Evolutionary conservation across 1,284 basidiomycete genomes (phyloP).

Genomic region (Porogramme epimiltina): DNA sequence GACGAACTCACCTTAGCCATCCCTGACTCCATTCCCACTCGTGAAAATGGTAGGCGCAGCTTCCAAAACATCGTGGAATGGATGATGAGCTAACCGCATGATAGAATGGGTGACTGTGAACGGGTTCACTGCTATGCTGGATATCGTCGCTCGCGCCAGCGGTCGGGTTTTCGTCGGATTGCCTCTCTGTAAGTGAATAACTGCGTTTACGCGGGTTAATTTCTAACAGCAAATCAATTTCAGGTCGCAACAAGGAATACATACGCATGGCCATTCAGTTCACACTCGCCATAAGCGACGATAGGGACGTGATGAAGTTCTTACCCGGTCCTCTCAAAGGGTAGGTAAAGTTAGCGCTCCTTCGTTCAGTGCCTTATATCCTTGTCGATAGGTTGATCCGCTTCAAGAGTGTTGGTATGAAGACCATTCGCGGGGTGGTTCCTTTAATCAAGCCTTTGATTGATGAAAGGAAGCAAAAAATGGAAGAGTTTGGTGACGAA

Average conservation of each 20-base stretch:
- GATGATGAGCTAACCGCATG: neutral
- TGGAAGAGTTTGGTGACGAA: constrained; percentile 10
- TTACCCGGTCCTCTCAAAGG: constrained; percentile 31
- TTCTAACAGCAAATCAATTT: too few relatives aligned
- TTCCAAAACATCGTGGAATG: too few relatives aligned
- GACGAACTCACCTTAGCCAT: constrained; percentile 30
- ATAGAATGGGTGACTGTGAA: constrained; percentile 11
- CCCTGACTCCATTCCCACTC: constrained; percentile 18
- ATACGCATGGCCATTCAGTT: constrained; percentile 13
- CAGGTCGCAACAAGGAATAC: constrained; percentile 18
- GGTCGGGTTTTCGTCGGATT: constrained; percentile 49
- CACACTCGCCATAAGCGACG: constrained; percentile 31
- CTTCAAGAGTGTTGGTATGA: neutral
- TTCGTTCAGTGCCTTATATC: neutral
- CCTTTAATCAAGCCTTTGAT: constrained; percentile 20
- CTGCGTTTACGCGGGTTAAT: neutral
- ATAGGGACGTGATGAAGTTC: constrained; percentile 33
- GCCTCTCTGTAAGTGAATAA: constrained; percentile 34
- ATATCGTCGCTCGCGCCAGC: constrained; percentile 43
- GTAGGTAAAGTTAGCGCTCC: neutral
- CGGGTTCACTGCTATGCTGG: constrained; percentile 31
- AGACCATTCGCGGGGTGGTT: neutral
- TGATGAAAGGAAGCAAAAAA: constrained; percentile 16
- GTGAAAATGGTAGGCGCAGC: constrained; percentile 1
- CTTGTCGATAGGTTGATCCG: neutral